Conservation (phyloP, 331 rosid species). For the Pyracantha coccinea region DNA sequence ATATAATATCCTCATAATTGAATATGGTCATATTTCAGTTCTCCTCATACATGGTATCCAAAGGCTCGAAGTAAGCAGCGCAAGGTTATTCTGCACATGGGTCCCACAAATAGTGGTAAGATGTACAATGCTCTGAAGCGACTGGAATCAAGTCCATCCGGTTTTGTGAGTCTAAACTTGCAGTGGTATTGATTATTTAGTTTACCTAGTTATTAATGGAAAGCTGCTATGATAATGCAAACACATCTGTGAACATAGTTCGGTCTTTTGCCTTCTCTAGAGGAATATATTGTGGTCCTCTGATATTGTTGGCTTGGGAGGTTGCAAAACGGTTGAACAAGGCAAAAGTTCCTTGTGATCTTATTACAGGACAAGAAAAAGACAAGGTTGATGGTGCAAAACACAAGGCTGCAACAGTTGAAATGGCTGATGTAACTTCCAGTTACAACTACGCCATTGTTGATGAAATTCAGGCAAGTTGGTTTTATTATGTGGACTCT, state of each 20-base stretch:
- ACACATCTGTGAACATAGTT: background rate
- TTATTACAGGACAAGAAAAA: slow-evolving; percentile 87
- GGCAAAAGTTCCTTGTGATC: slow-evolving; percentile 82
- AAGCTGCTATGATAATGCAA: slow-evolving; percentile 8
- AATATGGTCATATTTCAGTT: slow-evolving; percentile 26
- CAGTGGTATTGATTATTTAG: background rate
- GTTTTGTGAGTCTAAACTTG: slow-evolving; percentile 22
- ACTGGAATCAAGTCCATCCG: slow-evolving; percentile 76
- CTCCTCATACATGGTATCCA: slow-evolving; percentile 96
- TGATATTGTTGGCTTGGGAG: slow-evolving; percentile 98
- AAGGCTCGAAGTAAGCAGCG: slow-evolving; percentile 67
- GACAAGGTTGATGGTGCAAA: slow-evolving; percentile 80
- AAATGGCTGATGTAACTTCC: slow-evolving; percentile 83
- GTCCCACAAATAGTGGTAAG: slow-evolving; percentile 95
- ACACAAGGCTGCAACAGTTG: slow-evolving; percentile 87
- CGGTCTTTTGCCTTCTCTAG: slow-evolving; percentile 16
- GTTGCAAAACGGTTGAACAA: slow-evolving; percentile 84
- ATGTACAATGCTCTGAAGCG: slow-evolving; percentile 77
- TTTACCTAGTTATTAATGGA: slow-evolving; percentile 1
- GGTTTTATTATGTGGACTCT: slow-evolving; percentile 2
- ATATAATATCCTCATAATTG: background rate
- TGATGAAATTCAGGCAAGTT: slow-evolving; percentile 92
- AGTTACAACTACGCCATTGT: slow-evolving; percentile 55
- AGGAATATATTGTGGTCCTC: slow-evolving; percentile 93
- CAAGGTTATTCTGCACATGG: slow-evolving; percentile 81